phyloP scores from a whole-genome alignment of 1,284 basidiomycete genomes.

The Tilletia caries region DNA sequence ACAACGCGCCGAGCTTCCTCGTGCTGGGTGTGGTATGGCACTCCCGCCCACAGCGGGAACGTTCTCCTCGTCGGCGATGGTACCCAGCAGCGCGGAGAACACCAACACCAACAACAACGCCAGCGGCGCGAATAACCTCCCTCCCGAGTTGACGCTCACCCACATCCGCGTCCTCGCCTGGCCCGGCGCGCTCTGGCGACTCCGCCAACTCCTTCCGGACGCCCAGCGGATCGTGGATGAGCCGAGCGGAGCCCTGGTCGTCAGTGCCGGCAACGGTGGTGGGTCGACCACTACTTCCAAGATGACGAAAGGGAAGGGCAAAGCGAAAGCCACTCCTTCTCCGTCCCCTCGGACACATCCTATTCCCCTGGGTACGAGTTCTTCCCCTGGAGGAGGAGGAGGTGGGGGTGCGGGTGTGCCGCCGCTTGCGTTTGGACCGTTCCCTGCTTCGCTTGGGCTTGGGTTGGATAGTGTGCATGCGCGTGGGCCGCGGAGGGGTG shows the following conservation, averaged over 20 bases:
- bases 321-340: not conserved
- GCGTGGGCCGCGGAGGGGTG: conserved; percentile 3
- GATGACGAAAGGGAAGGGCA: not conserved
- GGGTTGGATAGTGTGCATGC: conserved; percentile 8
- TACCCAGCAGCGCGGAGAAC: too few relatives aligned
- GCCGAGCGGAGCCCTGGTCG: not conserved
- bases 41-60: too few relatives aligned
- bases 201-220: conserved; percentile 1
- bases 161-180: conserved; percentile 4
- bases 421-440: not conserved
- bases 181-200: not conserved
- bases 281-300: too few relatives aligned
- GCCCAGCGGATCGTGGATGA: conserved; percentile 11
- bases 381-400: too few relatives aligned
- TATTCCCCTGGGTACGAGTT: too few relatives aligned
- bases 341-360: too few relatives aligned
- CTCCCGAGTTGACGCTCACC: conserved; percentile 8
- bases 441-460: not conserved
- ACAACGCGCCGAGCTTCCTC: too few relatives aligned
- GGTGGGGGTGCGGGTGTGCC: not conserved
- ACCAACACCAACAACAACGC: too few relatives aligned
- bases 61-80: too few relatives aligned
- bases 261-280: too few relatives aligned
- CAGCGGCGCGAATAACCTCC: not conserved
- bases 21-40: too few relatives aligned